A percentile compares a stretch with the other conserved stretches of the same genome.
phyloP scores from a whole-genome alignment of 2,329 filamentous ascomycete species.

The Curvularia hawaiiensis region DNA sequence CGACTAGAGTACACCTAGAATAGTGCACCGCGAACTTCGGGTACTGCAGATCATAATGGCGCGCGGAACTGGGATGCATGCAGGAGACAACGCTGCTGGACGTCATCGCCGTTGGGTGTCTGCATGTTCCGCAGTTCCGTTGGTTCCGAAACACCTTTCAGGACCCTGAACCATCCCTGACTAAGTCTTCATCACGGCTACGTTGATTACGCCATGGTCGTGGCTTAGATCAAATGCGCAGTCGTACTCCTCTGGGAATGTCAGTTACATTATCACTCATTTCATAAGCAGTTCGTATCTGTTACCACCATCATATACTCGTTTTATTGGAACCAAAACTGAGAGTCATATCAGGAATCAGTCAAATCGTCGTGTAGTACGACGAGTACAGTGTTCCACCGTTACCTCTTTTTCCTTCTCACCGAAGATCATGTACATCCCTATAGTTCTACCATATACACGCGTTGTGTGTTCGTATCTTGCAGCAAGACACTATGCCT shows the following conservation, averaged over 20 bases:
- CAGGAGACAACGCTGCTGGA: background rate
- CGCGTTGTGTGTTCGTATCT: background rate
- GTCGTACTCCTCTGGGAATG: background rate
- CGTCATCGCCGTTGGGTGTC: constrained; percentile 7
- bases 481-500: constrained; percentile 8
- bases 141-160: constrained; percentile 6
- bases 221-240: background rate
- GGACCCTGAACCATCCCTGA: background rate
- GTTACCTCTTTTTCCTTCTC: background rate
- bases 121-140: constrained; percentile 4
- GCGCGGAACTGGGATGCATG: background rate
- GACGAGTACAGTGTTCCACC: background rate
- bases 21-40: background rate
- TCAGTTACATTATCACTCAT: background rate
- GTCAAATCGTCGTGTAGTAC: background rate
- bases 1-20: background rate
- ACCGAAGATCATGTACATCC: background rate
- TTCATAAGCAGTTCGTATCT: background rate
- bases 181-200: background rate
- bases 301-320: background rate
- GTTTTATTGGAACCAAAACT: background rate
- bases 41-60: background rate
- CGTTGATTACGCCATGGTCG: background rate
- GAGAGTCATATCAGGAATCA: background rate
- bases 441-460: background rate